Conservation (phyloP, 345 rosid genomes). For the Eucalyptus tenuipes region DNA sequence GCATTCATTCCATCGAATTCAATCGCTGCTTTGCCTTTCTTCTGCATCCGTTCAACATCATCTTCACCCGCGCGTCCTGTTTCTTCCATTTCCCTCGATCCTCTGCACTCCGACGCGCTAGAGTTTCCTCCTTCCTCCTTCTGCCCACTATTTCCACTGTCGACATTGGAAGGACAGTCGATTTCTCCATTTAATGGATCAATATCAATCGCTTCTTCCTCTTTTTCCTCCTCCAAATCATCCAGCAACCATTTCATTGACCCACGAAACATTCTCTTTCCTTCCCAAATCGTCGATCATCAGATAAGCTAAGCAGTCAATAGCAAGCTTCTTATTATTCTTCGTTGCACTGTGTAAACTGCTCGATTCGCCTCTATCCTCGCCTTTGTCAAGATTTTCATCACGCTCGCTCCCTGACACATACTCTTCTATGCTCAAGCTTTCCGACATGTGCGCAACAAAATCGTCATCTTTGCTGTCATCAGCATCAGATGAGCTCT, state of each 20-base stretch:
- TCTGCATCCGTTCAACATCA: background rate
- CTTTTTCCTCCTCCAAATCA: background rate
- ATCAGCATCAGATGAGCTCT: background rate
- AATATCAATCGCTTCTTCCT: too few relatives aligned
- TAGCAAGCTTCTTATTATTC: background rate
- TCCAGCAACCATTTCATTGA: background rate
- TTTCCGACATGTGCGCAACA: background rate
- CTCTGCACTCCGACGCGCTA: background rate
- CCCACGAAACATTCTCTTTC: background rate
- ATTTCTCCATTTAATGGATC: too few relatives aligned
- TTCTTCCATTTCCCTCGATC: background rate
- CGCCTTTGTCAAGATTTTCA: background rate
- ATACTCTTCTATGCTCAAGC: background rate
- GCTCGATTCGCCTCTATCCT: background rate
- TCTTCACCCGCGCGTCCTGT: background rate
- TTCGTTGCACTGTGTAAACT: background rate
- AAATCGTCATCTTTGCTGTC: background rate
- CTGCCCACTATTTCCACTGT: background rate
- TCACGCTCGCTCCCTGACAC: background rate
- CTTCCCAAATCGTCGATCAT: background rate
- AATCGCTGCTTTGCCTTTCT: background rate
- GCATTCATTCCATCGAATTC: background rate
- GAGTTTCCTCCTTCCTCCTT: background rate
- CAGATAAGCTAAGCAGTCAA: background rate
- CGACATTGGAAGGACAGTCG: too few relatives aligned